phyloP scores from a whole-genome alignment of 305 asterid species.

The Ruellia speciosa region DNA sequence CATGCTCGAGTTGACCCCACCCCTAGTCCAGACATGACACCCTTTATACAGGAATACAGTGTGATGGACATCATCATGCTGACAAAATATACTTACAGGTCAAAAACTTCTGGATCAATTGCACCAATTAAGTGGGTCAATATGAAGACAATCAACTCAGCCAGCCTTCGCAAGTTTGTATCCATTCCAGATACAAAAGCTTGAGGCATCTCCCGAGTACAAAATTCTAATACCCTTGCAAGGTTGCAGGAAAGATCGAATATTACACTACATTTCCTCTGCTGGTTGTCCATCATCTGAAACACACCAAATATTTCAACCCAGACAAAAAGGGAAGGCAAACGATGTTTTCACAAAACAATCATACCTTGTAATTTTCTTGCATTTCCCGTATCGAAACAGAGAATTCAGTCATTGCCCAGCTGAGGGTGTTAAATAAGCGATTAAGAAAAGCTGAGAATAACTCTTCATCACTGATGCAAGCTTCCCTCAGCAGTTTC shows the following conservation, averaged over 20 bases:
- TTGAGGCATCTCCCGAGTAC: slow-evolving; percentile 79
- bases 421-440: slow-evolving; percentile 81
- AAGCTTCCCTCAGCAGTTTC: slow-evolving; percentile 84
- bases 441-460: slow-evolving; percentile 88
- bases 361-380: slow-evolving; percentile 74
- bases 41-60: background rate
- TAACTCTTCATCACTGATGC: slow-evolving; percentile 52
- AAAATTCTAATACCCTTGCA: slow-evolving; percentile 82
- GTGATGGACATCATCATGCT: slow-evolving; percentile 2
- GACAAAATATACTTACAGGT: slow-evolving; percentile 47
- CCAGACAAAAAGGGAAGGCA: slow-evolving; percentile 5
- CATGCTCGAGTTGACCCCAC: no score
- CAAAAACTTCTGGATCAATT: slow-evolving; percentile 68
- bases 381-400: slow-evolving; percentile 91
- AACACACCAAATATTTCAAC: slow-evolving; percentile 20
- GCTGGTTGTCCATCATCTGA: slow-evolving; percentile 82
- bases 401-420: slow-evolving; percentile 97
- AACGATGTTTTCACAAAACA: slow-evolving; percentile 2
- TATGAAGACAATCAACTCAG: slow-evolving; percentile 71
- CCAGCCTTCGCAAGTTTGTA: slow-evolving; percentile 72
- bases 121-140: slow-evolving; percentile 64
- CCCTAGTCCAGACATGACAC: no score
- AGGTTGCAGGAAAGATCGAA: slow-evolving; percentile 92
- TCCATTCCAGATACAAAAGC: slow-evolving; percentile 69
- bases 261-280: slow-evolving; percentile 78